Percentiles rank a stretch among this genome's conserved stretches.
Conservation (phyloP, 345 rosid genomes). For the Eucalyptus pumila region DNA sequence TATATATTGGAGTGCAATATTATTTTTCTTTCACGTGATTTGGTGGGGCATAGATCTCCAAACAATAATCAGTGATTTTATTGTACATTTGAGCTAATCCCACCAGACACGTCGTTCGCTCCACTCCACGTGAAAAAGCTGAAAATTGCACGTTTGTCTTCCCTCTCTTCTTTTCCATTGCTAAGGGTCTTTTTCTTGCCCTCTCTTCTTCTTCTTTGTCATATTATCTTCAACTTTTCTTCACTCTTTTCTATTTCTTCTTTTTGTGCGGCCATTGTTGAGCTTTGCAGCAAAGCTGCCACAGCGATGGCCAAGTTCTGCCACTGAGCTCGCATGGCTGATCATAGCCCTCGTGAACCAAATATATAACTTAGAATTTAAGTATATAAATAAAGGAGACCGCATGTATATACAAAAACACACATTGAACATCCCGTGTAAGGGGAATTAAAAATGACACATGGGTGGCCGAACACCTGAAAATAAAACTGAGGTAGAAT, state of each 20-base stretch:
- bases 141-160: neutral
- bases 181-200: neutral
- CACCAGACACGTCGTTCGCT: neutral
- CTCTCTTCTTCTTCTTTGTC: neutral
- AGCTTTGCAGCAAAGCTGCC: neutral
- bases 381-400: neutral
- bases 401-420: neutral
- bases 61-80: neutral
- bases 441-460: neutral
- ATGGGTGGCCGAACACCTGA: fast-evolving
- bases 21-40: neutral
- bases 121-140: neutral
- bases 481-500: neutral
- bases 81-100: neutral
- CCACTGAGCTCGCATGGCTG: neutral
- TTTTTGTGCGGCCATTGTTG: neutral
- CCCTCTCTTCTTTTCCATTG: neutral
- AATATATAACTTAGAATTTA: neutral
- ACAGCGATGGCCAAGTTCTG: neutral
- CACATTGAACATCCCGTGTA: neutral
- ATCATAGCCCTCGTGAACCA: neutral
- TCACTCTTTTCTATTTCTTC: neutral
- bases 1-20: neutral
- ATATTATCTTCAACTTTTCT: neutral
- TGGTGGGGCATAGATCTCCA: neutral